Conservation (phyloP, 257 asterid genomes). For the Solanum sitiens region DNA sequence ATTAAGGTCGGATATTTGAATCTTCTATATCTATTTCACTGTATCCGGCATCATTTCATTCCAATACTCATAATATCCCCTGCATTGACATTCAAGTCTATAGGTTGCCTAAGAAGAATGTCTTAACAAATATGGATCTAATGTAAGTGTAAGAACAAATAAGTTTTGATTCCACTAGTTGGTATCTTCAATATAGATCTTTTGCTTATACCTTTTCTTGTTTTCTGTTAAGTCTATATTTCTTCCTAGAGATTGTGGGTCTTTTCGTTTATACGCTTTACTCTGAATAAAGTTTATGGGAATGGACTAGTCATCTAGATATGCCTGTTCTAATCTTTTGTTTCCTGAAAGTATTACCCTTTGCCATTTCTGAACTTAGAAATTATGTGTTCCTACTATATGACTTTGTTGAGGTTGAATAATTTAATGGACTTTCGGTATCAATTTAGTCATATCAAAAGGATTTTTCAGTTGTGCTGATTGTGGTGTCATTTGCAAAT, state of each 20-base stretch:
- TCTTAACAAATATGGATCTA: background rate
- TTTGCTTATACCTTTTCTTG: background rate
- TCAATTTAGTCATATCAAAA: background rate
- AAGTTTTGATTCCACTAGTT: background rate
- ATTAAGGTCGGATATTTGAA: background rate
- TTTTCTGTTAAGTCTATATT: background rate
- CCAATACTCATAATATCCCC: background rate
- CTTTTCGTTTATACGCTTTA: background rate
- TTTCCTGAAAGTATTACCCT: background rate
- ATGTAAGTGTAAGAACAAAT: background rate
- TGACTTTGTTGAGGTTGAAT: background rate
- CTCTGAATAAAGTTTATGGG: background rate
- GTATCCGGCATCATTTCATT: background rate
- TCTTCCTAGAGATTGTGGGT: background rate
- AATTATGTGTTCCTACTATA: background rate
- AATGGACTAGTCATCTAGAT: background rate
- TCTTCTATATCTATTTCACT: background rate
- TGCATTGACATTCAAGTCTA: background rate
- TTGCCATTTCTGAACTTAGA: background rate
- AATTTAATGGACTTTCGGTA: background rate
- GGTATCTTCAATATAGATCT: background rate
- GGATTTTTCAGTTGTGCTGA: background rate
- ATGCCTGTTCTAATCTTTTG: background rate
- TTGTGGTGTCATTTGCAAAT: background rate
- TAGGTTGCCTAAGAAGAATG: background rate